phyloP scores from a whole-genome alignment of 1,284 basidiomycete genomes.

The Ustilago vetiveriae region DNA sequence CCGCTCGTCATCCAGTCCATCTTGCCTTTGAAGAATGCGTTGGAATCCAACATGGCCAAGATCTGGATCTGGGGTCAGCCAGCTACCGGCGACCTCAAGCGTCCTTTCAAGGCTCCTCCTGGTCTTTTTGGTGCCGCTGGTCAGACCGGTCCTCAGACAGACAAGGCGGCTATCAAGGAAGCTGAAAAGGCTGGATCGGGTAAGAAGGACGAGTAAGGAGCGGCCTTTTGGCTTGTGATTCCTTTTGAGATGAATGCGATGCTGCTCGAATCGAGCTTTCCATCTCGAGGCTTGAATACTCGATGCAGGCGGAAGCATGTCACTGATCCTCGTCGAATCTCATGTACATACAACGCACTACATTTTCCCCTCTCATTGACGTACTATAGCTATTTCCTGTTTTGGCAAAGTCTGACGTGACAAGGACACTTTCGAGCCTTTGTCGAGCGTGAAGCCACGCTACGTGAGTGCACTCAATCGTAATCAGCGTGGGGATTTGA shows the following conservation, averaged over 20 bases:
- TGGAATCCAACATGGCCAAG: slow-evolving; percentile 66
- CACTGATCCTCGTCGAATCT: too few species aligned
- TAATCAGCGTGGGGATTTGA: too few species aligned
- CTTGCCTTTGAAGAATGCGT: slow-evolving; percentile 65
- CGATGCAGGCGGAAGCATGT: too few species aligned
- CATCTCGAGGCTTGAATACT: too few species aligned
- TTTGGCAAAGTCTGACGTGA: too few species aligned
- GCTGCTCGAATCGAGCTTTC: too few species aligned
- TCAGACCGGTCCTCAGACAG: slow-evolving; percentile 73
- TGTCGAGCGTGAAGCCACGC: too few species aligned
- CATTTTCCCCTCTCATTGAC: not conserved
- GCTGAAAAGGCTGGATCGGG: slow-evolving; percentile 79
- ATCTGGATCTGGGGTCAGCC: slow-evolving; percentile 65
- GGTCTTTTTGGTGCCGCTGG: slow-evolving; percentile 74
- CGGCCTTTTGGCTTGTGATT: too few species aligned
- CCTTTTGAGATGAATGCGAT: too few species aligned
- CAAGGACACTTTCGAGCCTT: too few species aligned
- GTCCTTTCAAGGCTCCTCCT: slow-evolving; percentile 85
- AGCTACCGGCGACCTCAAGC: slow-evolving; percentile 85
- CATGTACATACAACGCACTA: slow-evolving; percentile 29
- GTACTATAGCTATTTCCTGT: slow-evolving; percentile 2
- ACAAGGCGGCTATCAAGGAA: slow-evolving; percentile 83
- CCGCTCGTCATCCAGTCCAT: slow-evolving; percentile 66
- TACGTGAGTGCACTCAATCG: too few species aligned
- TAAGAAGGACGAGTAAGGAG: slow-evolving; percentile 85